A percentile compares a stretch with the other conserved stretches of the same genome.
Evolutionary conservation across 2,329 filamentous ascomycete species (phyloP).

Genomic region (Aspergillus glaucus): DNA sequence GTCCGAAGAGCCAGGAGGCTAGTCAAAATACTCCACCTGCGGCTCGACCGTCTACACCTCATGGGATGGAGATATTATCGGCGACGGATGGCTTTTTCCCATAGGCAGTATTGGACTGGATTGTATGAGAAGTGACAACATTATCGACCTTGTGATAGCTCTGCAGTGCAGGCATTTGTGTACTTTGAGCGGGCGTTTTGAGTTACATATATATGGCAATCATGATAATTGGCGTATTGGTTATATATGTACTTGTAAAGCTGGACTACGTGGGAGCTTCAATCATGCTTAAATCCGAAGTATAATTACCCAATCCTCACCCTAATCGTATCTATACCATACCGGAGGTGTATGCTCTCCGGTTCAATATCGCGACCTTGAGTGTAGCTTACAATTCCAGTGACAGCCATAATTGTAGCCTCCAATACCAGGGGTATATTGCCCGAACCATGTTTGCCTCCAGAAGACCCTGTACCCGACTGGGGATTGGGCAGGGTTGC

Average conservation of each 20-base stretch:
- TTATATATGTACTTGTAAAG: neutral
- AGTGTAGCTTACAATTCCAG: too few species aligned
- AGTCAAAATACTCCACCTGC: neutral
- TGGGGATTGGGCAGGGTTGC: too few species aligned
- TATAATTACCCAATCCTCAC: too few species aligned
- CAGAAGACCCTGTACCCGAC: too few species aligned
- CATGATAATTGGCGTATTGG: neutral
- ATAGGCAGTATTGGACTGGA: neutral
- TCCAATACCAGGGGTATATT: too few species aligned
- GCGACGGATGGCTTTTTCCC: conserved; percentile 14
- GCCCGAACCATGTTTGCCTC: too few species aligned
- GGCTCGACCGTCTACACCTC: neutral
- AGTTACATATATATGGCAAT: neutral
- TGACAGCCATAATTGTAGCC: neutral
- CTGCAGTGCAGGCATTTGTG: neutral
- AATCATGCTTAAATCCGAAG: too few species aligned
- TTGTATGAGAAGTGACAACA: neutral
- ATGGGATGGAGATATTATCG: conserved; percentile 13
- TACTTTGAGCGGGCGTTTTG: neutral
- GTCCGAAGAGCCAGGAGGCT: neutral
- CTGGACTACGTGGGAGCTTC: neutral
- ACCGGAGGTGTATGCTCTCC: too few species aligned
- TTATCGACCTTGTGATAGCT: neutral
- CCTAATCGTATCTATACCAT: too few species aligned
- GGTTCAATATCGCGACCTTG: too few species aligned